A percentile compares a stretch with the other conserved stretches of the same genome.
These are phyloP conservation scores for Gossypium mustelinum DNA, from an alignment of 345 rosid species.

Conservation along the genomic window DNA sequence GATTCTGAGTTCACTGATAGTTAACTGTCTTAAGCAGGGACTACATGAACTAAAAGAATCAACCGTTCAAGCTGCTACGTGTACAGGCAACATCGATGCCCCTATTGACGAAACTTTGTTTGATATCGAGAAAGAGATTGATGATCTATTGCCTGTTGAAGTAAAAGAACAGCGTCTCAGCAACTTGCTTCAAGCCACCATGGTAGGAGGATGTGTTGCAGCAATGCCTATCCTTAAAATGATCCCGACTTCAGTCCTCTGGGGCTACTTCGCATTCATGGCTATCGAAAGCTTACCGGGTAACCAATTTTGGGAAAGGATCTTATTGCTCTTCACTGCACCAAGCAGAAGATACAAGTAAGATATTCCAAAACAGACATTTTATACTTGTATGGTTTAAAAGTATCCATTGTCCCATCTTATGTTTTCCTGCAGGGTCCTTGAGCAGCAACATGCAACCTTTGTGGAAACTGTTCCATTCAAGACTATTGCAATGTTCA, in stretches of 20 bases:
- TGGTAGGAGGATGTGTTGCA: constrained; percentile 81
- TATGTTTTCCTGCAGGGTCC: constrained; percentile 47
- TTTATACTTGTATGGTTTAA: neutral
- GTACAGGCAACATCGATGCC: constrained; percentile 54
- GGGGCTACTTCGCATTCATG: constrained; percentile 92
- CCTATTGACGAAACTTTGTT: constrained; percentile 69
- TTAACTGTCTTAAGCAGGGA: constrained; percentile 37
- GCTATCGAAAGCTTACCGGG: constrained; percentile 84
- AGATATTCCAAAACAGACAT: neutral
- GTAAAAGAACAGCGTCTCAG: constrained; percentile 80
- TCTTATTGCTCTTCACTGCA: constrained; percentile 67
- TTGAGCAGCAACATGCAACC: constrained; percentile 79
- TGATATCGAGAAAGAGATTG: constrained; percentile 77
- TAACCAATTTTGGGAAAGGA: constrained; percentile 86
- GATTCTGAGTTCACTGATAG: neutral
- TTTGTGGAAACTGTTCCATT: constrained; percentile 93
- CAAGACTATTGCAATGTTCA: constrained; percentile 69
- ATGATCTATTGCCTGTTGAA: constrained; percentile 74
- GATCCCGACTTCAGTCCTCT: constrained; percentile 80
- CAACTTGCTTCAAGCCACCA: constrained; percentile 64
- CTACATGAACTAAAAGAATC: constrained; percentile 72
- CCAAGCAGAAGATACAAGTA: constrained; percentile 84
- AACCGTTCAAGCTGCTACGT: constrained; percentile 64
- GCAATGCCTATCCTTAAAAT: constrained; percentile 79
- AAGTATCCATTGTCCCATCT: neutral